Base-by-base conservation (phyloP, 768 basidiomycete species). In the Phaeotremella fagi region DNA sequence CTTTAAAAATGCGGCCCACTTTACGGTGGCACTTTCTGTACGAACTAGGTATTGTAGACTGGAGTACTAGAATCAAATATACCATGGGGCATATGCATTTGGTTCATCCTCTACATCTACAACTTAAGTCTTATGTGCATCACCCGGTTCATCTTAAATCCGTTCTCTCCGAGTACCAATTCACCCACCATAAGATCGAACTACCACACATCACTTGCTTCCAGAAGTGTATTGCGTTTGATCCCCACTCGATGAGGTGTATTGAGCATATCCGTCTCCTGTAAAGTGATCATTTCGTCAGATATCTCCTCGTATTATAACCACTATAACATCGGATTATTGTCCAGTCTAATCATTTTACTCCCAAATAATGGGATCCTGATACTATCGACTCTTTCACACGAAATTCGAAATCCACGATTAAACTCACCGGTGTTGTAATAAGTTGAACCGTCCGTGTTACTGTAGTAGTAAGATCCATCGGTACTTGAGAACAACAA, bases 401-500 rank as follows among this genome's bases (percentile, higher is more conserved):
- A 2, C n/a, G 44, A 9, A 25, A 37, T 14, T 26, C 18, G 6
- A n/a, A 18, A 6, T 22, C 18, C 7, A 12, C 25, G 4, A 6
- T 4, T 25, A 38, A 33, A 24, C 55, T 46, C 25, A 57, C 55
- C 55, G 22, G 23, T 37, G 45, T 57, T 57, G 55, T 57, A 57
- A 28, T 57, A 57, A 6, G 43, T 52, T n/a, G 50, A 52, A 20
- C 55, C 55, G 36, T 57, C 47, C 22, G 55, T 57, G 41, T 57
- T 57, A 16, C 20, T 14, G 50, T 57, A 57, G 45, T 57, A 57
- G 45, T 52, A 57, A 6, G 44, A 46, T 3, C 45, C 36, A 45
- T 57, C 41, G 14, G 1, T 23, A 31, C 54, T 56, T 26, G 3
- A 27, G 20, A 16, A 35, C 7, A 11, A 23, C 16, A 24, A 23